These are phyloP conservation scores for Candida hungchunana DNA, from an alignment of 805 yeast genomes.

Conservation along the genomic window DNA sequence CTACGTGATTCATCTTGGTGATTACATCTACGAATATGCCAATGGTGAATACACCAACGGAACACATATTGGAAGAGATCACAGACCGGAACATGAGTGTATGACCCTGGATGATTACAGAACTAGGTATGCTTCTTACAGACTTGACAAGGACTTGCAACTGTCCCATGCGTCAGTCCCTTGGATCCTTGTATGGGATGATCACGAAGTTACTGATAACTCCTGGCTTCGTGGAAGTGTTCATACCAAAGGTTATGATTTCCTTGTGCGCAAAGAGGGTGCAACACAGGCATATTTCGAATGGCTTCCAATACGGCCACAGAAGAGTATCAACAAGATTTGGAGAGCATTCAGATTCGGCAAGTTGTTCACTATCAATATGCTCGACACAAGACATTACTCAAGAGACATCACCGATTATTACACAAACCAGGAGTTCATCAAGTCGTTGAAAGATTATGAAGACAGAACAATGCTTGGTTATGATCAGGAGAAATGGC, in stretches of 20 bases:
- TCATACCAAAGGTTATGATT: constrained; percentile 21
- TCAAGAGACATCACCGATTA: constrained; percentile 26
- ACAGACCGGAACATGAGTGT: constrained; percentile 21
- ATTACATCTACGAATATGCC: constrained; percentile 25
- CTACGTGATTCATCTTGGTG: constrained; percentile 25
- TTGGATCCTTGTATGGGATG: constrained; percentile 28
- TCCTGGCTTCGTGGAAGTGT: constrained; percentile 26
- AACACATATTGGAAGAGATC: constrained; percentile 17
- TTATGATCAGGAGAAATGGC: constrained; percentile 27
- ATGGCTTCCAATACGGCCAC: constrained; percentile 25
- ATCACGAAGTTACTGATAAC: constrained; percentile 27
- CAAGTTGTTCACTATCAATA: constrained; percentile 16
- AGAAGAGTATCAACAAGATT: constrained; percentile 16
- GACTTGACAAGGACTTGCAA: constrained; percentile 22
- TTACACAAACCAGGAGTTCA: constrained; percentile 19
- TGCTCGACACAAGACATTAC: constrained; percentile 25
- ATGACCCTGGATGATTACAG: constrained; percentile 22
- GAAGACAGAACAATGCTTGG: constrained; percentile 27
- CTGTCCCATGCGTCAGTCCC: constrained; percentile 22
- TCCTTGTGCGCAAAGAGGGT: constrained; percentile 14
- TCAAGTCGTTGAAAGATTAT: constrained; percentile 14
- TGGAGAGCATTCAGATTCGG: constrained; percentile 26
- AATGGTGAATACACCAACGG: constrained; percentile 26
- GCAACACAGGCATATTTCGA: constrained; percentile 25
- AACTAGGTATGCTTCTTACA: constrained; percentile 20